Conservation (phyloP, 495 filamentous ascomycete species). For the Penicillium riverlandense region DNA sequence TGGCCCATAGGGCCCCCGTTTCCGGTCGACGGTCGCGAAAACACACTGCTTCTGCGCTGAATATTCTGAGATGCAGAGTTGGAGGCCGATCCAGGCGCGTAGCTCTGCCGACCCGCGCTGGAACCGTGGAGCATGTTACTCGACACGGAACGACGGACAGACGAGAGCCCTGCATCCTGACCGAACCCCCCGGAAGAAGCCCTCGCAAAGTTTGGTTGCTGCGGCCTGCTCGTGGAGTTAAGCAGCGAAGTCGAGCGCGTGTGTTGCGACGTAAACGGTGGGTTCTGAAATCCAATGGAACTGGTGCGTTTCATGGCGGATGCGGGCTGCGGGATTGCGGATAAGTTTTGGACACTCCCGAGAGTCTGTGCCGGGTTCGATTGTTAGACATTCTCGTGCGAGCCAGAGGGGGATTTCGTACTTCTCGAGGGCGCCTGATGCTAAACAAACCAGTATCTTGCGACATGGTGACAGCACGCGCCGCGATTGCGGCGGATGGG, state of each 20-base stretch:
- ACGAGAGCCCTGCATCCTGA: slow-evolving; percentile 69
- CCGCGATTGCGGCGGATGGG: slow-evolving; percentile 24
- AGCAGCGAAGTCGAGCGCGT: slow-evolving; percentile 75
- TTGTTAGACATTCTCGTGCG: slow-evolving; percentile 8
- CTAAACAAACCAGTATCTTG: slow-evolving; percentile 70
- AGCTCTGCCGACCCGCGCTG: slow-evolving; percentile 57
- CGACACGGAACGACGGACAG: slow-evolving; percentile 80
- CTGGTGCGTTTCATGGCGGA: slow-evolving; percentile 94
- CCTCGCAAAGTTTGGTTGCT: slow-evolving; percentile 76
- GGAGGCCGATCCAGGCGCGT: slow-evolving; percentile 56
- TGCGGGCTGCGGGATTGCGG: slow-evolving; percentile 78
- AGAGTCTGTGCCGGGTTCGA: slow-evolving; percentile 53
- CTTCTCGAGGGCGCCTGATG: slow-evolving; percentile 66
- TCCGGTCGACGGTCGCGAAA: slow-evolving; percentile 57
- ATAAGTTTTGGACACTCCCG: slow-evolving; percentile 67
- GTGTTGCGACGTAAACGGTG: slow-evolving; percentile 59
- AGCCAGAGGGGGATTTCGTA: slow-evolving; percentile 25
- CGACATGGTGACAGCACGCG: slow-evolving; percentile 51
- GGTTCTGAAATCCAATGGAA: slow-evolving; percentile 63
- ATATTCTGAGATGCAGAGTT: slow-evolving; percentile 30
- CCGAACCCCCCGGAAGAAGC: slow-evolving; percentile 69
- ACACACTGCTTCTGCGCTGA: slow-evolving; percentile 82
- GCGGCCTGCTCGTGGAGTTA: slow-evolving; percentile 80
- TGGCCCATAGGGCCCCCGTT: slow-evolving; percentile 50
- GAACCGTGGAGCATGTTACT: slow-evolving; percentile 58